These are phyloP conservation scores for Corymbia calophylla DNA, from an alignment of 441 rosid species.

Conservation along the genomic window DNA sequence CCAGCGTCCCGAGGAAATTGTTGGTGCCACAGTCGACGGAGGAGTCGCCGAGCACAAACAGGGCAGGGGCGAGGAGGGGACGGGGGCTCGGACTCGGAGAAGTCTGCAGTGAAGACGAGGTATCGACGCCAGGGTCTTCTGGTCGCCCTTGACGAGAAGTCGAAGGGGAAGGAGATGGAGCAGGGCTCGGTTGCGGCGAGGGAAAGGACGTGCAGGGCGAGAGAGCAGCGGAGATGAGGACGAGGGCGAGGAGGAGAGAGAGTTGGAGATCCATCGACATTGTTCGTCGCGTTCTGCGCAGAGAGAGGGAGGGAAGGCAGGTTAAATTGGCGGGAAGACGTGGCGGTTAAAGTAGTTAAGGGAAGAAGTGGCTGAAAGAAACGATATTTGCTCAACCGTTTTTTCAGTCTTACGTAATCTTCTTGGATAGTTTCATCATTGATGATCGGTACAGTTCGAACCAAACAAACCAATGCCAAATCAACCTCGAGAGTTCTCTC, in stretches of 20 bases:
- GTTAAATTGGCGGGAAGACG: neutral
- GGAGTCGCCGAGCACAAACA: conserved; percentile 81
- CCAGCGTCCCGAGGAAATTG: conserved; percentile 82
- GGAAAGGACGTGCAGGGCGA: neutral
- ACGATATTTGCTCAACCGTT: neutral
- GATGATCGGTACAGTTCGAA: neutral
- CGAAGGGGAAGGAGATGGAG: neutral
- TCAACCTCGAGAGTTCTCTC: neutral
- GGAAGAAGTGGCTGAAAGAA: neutral
- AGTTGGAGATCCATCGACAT: conserved; percentile 27
- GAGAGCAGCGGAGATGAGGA: neutral
- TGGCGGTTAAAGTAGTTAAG: conserved; percentile 14
- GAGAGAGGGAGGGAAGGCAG: neutral
- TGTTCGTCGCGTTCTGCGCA: neutral
- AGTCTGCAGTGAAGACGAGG: neutral
- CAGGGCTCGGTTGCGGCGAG: neutral
- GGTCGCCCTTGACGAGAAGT: neutral
- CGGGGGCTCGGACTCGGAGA: neutral
- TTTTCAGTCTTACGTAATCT: neutral
- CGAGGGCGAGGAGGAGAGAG: conserved; percentile 9
- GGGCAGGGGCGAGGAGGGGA: conserved; percentile 45
- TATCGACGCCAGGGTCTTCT: neutral
- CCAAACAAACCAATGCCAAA: neutral
- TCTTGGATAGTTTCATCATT: neutral
- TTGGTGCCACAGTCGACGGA: conserved; percentile 84